Conservation (phyloP, 1,139 yeast species). For the Yamadazyma diddensiae region DNA sequence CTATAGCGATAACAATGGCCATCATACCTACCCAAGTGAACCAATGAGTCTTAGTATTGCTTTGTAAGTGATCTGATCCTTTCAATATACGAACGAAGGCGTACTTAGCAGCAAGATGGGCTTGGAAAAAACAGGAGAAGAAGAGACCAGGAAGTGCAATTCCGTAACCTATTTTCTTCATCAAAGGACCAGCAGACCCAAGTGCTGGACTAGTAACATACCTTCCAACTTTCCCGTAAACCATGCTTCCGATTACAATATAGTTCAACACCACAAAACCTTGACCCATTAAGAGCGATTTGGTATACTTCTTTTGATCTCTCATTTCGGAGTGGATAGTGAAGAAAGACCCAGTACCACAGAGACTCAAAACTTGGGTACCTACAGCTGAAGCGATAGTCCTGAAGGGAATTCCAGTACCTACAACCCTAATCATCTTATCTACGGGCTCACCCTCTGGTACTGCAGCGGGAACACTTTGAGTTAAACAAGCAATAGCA, state of each 20-base stretch:
- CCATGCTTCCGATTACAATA: slow-evolving; percentile 10
- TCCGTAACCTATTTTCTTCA: slow-evolving; percentile 11
- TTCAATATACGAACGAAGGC: slow-evolving; percentile 13
- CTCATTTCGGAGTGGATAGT: slow-evolving; percentile 14
- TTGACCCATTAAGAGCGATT: slow-evolving; percentile 11
- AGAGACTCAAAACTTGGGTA: slow-evolving; percentile 11
- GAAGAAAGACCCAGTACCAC: slow-evolving; percentile 13
- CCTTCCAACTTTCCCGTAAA: slow-evolving; percentile 12
- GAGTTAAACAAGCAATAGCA: slow-evolving; percentile 13
- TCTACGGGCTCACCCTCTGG: slow-evolving; percentile 8
- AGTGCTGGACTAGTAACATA: slow-evolving; percentile 13
- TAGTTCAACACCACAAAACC: slow-evolving; percentile 12
- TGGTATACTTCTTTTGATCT: slow-evolving; percentile 10
- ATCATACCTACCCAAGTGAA: slow-evolving; percentile 11
- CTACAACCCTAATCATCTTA: slow-evolving; percentile 9
- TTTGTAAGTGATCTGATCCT: slow-evolving; percentile 11
- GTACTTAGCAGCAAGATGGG: slow-evolving; percentile 14
- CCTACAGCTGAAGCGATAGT: slow-evolving; percentile 11
- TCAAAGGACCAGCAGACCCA: slow-evolving; percentile 13
- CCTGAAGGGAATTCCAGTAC: slow-evolving; percentile 7
- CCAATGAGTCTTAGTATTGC: slow-evolving; percentile 13
- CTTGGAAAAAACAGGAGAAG: slow-evolving; percentile 13
- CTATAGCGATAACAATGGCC: slow-evolving; percentile 9
- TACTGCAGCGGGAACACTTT: slow-evolving; percentile 11
- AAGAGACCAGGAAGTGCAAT: slow-evolving; percentile 12